These are phyloP conservation scores for Wickerhamiella infanticola DNA, from an alignment of 1,139 yeast genomes.

Conservation along the genomic window DNA sequence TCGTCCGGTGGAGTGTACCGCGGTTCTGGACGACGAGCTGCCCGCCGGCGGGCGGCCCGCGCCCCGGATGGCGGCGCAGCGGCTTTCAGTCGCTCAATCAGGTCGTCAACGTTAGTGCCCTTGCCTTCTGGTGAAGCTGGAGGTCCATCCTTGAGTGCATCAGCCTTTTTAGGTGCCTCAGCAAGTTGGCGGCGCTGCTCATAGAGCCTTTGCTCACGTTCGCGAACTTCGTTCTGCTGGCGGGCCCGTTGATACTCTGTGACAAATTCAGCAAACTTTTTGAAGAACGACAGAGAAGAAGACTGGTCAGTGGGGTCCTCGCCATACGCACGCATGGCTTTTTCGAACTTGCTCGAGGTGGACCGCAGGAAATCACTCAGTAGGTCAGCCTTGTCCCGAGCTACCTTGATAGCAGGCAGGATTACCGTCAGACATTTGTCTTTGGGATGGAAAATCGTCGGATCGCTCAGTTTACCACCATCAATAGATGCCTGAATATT, in stretches of 20 bases:
- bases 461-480: conserved; percentile 63
- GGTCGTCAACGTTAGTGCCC: conserved; percentile 47
- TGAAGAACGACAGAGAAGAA: conserved; percentile 53
- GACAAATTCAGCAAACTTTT: conserved; percentile 57
- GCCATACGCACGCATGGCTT: conserved; percentile 67
- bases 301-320: conserved; percentile 52
- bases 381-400: conserved; percentile 42
- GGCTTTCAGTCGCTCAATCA: conserved; percentile 57
- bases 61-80: conserved; percentile 64
- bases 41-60: conserved; percentile 66
- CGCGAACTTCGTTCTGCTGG: conserved; percentile 57
- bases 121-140: conserved; percentile 12
- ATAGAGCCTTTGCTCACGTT: conserved; percentile 64
- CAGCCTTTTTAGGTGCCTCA: conserved; percentile 20
- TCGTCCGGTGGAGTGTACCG: not conserved
- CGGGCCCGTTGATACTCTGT: conserved; percentile 64
- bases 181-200: conserved; percentile 50
- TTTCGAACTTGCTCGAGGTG: conserved; percentile 39
- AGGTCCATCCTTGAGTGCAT: conserved; percentile 14
- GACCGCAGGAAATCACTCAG: conserved; percentile 41
- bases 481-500: conserved; percentile 42
- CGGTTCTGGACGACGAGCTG: conserved; percentile 39
- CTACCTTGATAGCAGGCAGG: conserved; percentile 39
- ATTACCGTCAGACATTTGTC: conserved; percentile 48
- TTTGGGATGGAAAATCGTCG: conserved; percentile 53